Conservation (phyloP, 2,329 filamentous ascomycete genomes). For the Arthrobotrys conoides region DNA sequence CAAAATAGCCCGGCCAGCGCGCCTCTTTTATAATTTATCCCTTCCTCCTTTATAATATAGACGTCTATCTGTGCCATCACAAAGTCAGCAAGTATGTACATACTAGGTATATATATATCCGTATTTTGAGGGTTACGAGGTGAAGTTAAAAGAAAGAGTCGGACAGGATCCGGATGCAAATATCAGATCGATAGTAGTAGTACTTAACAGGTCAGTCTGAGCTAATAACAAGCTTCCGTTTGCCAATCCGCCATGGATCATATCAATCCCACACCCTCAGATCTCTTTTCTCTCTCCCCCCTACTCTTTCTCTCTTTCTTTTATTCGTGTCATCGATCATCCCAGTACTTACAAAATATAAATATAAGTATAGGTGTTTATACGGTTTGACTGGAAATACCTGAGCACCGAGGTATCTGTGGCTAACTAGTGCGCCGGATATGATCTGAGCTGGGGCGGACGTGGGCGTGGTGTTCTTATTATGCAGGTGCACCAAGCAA, state of each 20-base stretch:
- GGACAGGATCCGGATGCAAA: neutral
- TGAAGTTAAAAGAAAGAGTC: neutral
- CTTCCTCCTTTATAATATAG: neutral
- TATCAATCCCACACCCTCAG: neutral
- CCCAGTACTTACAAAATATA: no score
- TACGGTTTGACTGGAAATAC: no score
- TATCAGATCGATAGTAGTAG: neutral
- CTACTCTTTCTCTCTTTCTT: neutral
- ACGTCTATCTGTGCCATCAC: neutral
- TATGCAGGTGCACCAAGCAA: slow-evolving; percentile 13
- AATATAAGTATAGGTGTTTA: no score
- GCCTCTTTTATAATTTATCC: neutral
- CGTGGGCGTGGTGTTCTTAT: neutral
- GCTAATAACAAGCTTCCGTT: slow-evolving; percentile 5
- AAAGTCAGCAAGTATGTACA: no score
- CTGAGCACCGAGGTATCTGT: no score
- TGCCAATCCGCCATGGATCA: neutral
- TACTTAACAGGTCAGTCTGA: neutral
- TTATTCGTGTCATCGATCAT: neutral
- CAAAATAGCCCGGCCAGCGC: slow-evolving; percentile 19
- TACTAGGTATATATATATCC: no score
- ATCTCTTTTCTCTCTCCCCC: no score
- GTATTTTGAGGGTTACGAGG: no score
- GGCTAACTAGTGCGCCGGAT: neutral
- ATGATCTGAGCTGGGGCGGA: neutral